phyloP scores from a whole-genome alignment of 2,329 filamentous ascomycete species.

The Talaromyces sp. region DNA sequence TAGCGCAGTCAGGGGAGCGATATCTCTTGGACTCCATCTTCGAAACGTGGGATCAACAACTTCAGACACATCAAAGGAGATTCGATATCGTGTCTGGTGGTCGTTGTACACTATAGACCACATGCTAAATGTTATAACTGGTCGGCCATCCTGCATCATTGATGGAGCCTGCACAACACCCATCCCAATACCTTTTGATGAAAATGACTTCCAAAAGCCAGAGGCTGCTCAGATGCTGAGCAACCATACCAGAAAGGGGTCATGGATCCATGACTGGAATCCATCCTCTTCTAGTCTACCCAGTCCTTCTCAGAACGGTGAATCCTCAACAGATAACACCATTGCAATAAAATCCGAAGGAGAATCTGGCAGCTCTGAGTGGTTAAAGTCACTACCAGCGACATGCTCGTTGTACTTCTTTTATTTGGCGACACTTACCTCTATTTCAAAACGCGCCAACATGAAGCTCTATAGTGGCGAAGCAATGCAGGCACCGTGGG shows the following conservation, averaged over 20 bases:
- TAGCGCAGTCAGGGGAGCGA: conserved; percentile 37
- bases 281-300: conserved; percentile 21
- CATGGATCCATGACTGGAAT: conserved; percentile 21
- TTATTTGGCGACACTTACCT: conserved; percentile 33
- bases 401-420: conserved; percentile 40
- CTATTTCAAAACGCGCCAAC: conserved; percentile 35
- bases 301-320: conserved; percentile 16
- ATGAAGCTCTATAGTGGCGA: conserved; percentile 38
- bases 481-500: conserved; percentile 32
- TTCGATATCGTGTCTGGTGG: conserved; percentile 44
- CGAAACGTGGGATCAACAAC: conserved; percentile 35
- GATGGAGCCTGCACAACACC: conserved; percentile 40
- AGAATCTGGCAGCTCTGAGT: conserved; percentile 24
- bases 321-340: conserved; percentile 19
- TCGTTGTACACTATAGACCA: conserved; percentile 41
- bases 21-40: conserved; percentile 41
- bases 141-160: conserved; percentile 41
- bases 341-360: conserved; percentile 18
- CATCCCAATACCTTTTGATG: conserved; percentile 39
- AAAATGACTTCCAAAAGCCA: conserved; percentile 35
- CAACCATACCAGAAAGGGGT: conserved; percentile 20
- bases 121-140: conserved; percentile 40
- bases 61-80: conserved; percentile 39
- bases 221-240: conserved; percentile 26
- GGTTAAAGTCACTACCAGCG: conserved; percentile 32